Conservation (phyloP, 2,329 filamentous ascomycete genomes). For the Penicillium sp. region DNA sequence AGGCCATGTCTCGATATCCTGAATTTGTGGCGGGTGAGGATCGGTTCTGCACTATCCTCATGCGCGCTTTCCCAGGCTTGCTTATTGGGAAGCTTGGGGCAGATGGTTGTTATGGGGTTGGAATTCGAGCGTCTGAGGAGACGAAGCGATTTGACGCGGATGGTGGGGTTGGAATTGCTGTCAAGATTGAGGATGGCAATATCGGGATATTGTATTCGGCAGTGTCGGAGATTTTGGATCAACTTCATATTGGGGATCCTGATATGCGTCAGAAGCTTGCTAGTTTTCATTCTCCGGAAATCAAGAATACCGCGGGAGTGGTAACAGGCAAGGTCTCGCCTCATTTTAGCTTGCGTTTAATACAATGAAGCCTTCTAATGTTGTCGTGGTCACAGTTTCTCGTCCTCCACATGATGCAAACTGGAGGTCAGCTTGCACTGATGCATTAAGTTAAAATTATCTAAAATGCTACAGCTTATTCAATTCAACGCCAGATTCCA, state of each 20-base stretch:
- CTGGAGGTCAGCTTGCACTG: too few species aligned
- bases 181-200: constrained; percentile 53
- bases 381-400: neutral
- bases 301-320: constrained; percentile 42
- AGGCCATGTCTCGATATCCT: constrained; percentile 45
- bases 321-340: constrained; percentile 33
- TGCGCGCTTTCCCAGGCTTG: constrained; percentile 39
- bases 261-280: constrained; percentile 32
- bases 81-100: constrained; percentile 52
- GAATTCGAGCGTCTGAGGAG: constrained; percentile 39
- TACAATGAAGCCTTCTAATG: neutral
- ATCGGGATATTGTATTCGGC: constrained; percentile 46
- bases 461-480: too few species aligned
- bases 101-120: constrained; percentile 51
- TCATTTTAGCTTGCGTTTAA: constrained; percentile 10
- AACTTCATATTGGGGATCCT: constrained; percentile 39
- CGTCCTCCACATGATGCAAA: neutral
- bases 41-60: constrained; percentile 50
- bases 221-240: constrained; percentile 47
- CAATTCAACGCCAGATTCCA: accelerated
- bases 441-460: too few species aligned
- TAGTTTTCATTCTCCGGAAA: constrained; percentile 34
- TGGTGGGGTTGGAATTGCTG: constrained; percentile 45
- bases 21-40: constrained; percentile 48
- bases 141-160: constrained; percentile 39